These are phyloP conservation scores for Zizania latifolia DNA, from an alignment of 176 grass and related monocot species.

Conservation along the genomic window DNA sequence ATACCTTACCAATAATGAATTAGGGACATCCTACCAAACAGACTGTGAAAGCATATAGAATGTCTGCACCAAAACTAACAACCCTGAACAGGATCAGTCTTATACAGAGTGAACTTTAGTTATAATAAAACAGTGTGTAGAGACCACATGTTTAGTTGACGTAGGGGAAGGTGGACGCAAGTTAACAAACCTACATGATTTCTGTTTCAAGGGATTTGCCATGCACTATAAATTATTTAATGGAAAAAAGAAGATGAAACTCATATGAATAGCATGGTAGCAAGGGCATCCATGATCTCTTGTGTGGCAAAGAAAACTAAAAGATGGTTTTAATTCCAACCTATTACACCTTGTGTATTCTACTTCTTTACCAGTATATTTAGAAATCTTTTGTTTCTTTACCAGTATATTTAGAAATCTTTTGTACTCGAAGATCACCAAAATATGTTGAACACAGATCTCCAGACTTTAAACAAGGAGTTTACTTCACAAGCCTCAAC, in stretches of 20 bases:
- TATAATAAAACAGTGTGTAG: background rate
- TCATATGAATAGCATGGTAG: background rate
- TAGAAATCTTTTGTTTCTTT: background rate
- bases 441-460: background rate
- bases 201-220: background rate
- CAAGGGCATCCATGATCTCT: background rate
- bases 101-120: background rate
- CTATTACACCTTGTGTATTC: background rate
- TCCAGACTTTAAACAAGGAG: background rate
- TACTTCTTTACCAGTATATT: background rate
- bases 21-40: background rate
- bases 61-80: no score
- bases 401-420: background rate
- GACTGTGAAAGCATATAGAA: background rate
- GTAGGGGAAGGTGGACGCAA: background rate
- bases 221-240: background rate
- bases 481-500: constrained; percentile 6
- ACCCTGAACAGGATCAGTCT: background rate
- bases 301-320: background rate
- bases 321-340: background rate
- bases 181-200: background rate
- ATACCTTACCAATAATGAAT: background rate
- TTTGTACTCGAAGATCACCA: background rate
- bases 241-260: background rate
- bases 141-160: background rate